These are phyloP conservation scores for Leucocoprinus birnbaumii DNA, from an alignment of 768 basidiomycete genomes.

Conservation along the genomic window DNA sequence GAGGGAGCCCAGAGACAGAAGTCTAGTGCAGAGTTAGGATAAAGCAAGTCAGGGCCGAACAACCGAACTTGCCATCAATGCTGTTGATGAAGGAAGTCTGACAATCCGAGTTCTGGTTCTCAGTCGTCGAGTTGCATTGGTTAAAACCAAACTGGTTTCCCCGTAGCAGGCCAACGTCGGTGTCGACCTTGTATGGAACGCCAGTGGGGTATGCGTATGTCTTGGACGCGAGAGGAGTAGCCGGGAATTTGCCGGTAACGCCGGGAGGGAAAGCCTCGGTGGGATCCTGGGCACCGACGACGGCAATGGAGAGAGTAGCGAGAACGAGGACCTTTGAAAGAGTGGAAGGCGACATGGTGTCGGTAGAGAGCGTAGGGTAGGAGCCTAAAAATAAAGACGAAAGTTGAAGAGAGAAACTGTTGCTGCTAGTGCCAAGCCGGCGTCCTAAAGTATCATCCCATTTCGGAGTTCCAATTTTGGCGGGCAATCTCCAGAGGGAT, in stretches of 20 bases:
- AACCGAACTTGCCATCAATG: slow-evolving; percentile 36
- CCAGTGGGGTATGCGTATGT: slow-evolving; percentile 39
- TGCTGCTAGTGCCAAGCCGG: not conserved
- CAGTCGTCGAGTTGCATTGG: slow-evolving; percentile 64
- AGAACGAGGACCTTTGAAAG: slow-evolving; percentile 33
- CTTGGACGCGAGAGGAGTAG: slow-evolving; percentile 45
- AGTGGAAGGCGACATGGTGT: slow-evolving; percentile 41
- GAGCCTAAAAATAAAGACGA: slow-evolving; percentile 5
- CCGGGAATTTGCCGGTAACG: slow-evolving; percentile 33
- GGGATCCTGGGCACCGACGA: slow-evolving; percentile 22
- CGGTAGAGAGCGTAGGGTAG: slow-evolving; percentile 1
- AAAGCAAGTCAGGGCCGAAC: not conserved
- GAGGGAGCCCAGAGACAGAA: slow-evolving; percentile 66
- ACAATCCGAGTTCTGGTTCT: slow-evolving; percentile 52
- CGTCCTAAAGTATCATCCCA: slow-evolving; percentile 7
- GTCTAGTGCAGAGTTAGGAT: slow-evolving; percentile 28
- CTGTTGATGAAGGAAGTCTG: slow-evolving; percentile 62
- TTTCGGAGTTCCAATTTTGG: slow-evolving; percentile 7
- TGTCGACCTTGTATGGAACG: slow-evolving; percentile 38
- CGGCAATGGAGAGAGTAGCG: slow-evolving; percentile 24
- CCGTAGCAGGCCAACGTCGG: slow-evolving; percentile 30
- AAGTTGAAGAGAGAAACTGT: slow-evolving; percentile 1
- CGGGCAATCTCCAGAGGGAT: not conserved
- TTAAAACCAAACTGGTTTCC: slow-evolving; percentile 63
- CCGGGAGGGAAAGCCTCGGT: not conserved